A percentile compares a stretch with the other conserved stretches of the same genome.
phyloP scores from a whole-genome alignment of 1,284 basidiomycete species.

The Amylostereum areolatum region DNA sequence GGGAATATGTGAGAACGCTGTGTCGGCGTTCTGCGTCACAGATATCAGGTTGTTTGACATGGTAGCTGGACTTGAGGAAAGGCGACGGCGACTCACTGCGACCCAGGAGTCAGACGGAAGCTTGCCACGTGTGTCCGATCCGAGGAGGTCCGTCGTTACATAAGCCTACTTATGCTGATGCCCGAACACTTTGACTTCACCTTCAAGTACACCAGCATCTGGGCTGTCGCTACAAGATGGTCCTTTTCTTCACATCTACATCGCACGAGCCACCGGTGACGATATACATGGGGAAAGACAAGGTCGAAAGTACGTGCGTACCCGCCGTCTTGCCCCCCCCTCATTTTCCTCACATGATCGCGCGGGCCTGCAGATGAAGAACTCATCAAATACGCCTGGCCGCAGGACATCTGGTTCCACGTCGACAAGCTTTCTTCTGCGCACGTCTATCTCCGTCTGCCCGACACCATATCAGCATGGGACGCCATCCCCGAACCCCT shows the following conservation, averaged over 20 bases:
- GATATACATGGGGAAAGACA: constrained; percentile 95
- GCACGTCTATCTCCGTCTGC: constrained; percentile 90
- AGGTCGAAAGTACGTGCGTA: constrained; percentile 78
- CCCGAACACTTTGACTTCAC: too few species aligned
- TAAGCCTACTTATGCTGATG: too few species aligned
- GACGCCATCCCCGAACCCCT: constrained; percentile 79
- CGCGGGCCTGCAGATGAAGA: constrained; percentile 70
- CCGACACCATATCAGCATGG: constrained; percentile 70
- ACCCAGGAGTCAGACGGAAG: too few species aligned
- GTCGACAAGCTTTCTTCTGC: constrained; percentile 91
- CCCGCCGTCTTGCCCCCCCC: constrained; percentile 4
- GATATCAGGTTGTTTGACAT: constrained; percentile 4
- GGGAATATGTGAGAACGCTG: constrained; percentile 47
- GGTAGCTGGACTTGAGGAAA: neutral
- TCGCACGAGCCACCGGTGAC: constrained; percentile 59
- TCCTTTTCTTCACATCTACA: constrained; percentile 63
- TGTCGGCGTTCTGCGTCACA: constrained; percentile 22
- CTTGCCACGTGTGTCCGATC: too few species aligned
- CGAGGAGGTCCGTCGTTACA: neutral
- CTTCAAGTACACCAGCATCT: too few species aligned
- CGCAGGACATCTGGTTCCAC: constrained; percentile 77
- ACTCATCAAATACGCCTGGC: constrained; percentile 87
- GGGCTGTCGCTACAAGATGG: constrained; percentile 42
- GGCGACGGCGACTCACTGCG: too few species aligned
- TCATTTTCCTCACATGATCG: constrained; percentile 4